These are phyloP conservation scores for Hylodesmum podocarpum DNA, from an alignment of 306 rosid genomes.

Conservation along the genomic window DNA sequence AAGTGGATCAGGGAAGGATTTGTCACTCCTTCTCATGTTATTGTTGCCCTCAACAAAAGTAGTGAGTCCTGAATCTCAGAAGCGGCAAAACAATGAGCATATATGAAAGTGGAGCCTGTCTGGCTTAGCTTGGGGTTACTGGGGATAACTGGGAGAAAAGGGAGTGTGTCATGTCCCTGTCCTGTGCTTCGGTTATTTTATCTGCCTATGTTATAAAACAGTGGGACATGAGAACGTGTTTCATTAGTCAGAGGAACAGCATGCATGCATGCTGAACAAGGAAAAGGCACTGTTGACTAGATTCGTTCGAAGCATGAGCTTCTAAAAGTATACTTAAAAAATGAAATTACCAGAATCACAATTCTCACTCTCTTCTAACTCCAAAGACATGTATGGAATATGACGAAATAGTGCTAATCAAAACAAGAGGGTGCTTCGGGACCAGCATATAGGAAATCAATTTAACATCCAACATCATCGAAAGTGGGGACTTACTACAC, in stretches of 20 bases:
- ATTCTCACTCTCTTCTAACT: too few species aligned
- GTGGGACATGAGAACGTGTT: not conserved
- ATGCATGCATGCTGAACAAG: not conserved
- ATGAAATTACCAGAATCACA: too few species aligned
- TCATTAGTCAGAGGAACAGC: not conserved
- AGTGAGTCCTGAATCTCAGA: constrained; percentile 51
- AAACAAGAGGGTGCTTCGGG: constrained; percentile 27
- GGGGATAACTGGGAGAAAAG: too few species aligned
- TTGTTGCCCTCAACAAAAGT: not conserved
- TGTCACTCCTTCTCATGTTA: constrained; percentile 25
- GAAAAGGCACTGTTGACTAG: too few species aligned
- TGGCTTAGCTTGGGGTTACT: not conserved
- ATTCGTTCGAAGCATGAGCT: too few species aligned
- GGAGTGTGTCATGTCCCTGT: too few species aligned
- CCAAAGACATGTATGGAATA: too few species aligned
- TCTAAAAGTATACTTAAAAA: too few species aligned
- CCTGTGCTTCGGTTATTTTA: too few species aligned
- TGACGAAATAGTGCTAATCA: not conserved
- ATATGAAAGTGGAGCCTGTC: not conserved
- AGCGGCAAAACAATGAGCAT: too few species aligned
- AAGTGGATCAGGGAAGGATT: constrained; percentile 81
- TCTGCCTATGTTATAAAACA: not conserved
- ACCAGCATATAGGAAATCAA: not conserved
- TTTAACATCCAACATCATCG: not conserved
- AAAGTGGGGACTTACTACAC: too few species aligned